Base-by-base conservation (phyloP, 1,139 yeast species). In the Yamadazyma mexicana region DNA sequence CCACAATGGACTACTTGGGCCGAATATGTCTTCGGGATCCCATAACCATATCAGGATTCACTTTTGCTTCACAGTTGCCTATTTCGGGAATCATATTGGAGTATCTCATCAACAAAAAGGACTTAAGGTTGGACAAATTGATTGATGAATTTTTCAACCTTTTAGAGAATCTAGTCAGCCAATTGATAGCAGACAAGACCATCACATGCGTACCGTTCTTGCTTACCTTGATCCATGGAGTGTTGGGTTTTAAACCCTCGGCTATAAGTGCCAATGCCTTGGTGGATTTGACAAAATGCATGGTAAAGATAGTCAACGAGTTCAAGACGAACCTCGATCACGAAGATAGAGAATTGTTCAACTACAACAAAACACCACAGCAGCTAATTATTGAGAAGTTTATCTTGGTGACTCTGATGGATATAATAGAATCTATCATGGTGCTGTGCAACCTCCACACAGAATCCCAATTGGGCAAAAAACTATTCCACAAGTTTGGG, bases 161-260 rank as follows among this genome's bases (percentile, higher is more conserved):
- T 12, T 42, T 81, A n/a, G 61, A 65, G 2, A 55, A 58, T 9
- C 55, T 69, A 20, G 58, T 72, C 5, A 55, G 58, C 11, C 45
- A 47, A 14, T 48, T 70, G 33, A 44, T 62, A 12, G 40, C 46
- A 1, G 52, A 48, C 10, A 56, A 64, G 5, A 55, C 50, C 5
- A 49, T 69, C 4, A 44, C 70, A 2, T 51, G 78, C 1, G 65
- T 79, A 1, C 87, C 88, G 2, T 79, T 79, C 53, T 47, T 83
- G 14, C 53, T 81, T 2, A 64, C 81, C 1, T 52, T 82, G 28
- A 61, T 82, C 34, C 75, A 77, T 46, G 77, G 78, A 39, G 54
- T 80, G 1, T 58, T 81, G 10, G 67, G 61, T 32, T 83, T 79
- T 54, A 67, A 83, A 45, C 80, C 84, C 0, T 71, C 75, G 37